Evolutionary conservation across 352 stramenopile species (phyloP), one percentile per base, ranked within the genome.

Genomic region (Globisporangium cederbergense): DNA sequence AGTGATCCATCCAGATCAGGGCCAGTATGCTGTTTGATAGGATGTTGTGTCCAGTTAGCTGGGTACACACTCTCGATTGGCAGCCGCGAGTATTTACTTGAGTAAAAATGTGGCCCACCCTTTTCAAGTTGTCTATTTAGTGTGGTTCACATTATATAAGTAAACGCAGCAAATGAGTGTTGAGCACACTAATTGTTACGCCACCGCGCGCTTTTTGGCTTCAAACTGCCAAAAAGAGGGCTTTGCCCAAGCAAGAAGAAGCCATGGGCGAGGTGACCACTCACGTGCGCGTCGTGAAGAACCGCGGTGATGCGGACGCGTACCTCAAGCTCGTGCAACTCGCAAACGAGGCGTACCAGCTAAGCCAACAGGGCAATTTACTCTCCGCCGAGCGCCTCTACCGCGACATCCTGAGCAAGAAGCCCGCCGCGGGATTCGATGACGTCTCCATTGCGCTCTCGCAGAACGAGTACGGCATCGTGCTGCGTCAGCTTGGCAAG

Each of bases 381-480:
- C 57, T 32, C 20, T 67, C 78, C 52, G 74, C 77, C n/a, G 78
- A 87, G 66, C 45, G 11, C 14, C 40, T 87, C 42, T 71, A 87
- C 43, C 78, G 81, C 25, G 65, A 78, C 46, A 70, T 88, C 9
- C 68, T 89, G 42, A 28, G 18, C 18, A 64, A 73, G 47, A 76
- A 86, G 52, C 72, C 79, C 1, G 70, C 46, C 25, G 81, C 79
- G 2, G 81, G 81, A 16, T 91, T 91, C 51, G 81, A 89, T 60
- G 68, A 73, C 13, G 66, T 88, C 32, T 81, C 79, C 18, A 66
- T 91, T 45, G 81, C 81, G 38, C 51, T 88, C 60, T 82, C 77
- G 6, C 78, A 91, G 76, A 71, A 76, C 64, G 76, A 89, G 32
- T 58, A 81, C 60, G 81, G 81, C 42, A 53, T 77, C 25, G 71